Evolutionary conservation across 78 protist genomes (phyloP).

Genomic region (Isochrysis galbana): DNA sequence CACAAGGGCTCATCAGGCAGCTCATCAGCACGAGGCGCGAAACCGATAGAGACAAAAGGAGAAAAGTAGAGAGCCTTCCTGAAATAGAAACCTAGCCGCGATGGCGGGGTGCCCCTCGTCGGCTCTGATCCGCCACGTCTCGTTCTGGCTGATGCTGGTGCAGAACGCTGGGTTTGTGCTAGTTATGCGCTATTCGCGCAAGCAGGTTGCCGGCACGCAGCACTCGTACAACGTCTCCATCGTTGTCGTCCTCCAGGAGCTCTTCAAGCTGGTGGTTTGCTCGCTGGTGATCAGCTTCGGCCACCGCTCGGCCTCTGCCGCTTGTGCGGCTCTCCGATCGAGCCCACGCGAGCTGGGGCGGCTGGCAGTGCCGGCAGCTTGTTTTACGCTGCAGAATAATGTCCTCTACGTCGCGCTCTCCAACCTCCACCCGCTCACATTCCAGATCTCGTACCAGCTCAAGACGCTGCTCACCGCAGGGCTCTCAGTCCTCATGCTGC

Average conservation of each 20-base stretch:
- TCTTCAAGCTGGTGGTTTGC: neutral
- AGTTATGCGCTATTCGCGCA: slow-evolving; percentile 46
- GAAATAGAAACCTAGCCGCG: no score
- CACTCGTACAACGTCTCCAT: neutral
- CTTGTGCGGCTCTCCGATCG: neutral
- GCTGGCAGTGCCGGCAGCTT: slow-evolving; percentile 58
- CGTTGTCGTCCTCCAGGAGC: neutral
- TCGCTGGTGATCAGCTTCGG: neutral
- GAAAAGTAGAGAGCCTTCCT: no score
- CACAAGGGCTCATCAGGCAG: no score
- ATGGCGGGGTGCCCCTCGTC: no score
- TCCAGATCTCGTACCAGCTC: slow-evolving; percentile 20
- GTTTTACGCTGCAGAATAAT: slow-evolving; percentile 73
- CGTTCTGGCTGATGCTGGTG: slow-evolving; percentile 35
- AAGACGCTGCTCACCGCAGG: slow-evolving; percentile 18
- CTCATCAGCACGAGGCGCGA: no score
- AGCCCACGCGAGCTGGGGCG: slow-evolving; percentile 9
- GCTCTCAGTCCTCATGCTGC: neutral
- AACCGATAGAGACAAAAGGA: no score
- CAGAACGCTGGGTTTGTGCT: slow-evolving; percentile 64
- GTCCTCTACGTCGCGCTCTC: slow-evolving; percentile 68
- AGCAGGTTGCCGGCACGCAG: no score
- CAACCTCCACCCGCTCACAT: slow-evolving; percentile 63
- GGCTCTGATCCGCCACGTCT: no score
- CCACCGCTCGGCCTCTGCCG: neutral